Base-by-base conservation (phyloP, 805 yeast species). In the Candida jianshihensis region DNA sequence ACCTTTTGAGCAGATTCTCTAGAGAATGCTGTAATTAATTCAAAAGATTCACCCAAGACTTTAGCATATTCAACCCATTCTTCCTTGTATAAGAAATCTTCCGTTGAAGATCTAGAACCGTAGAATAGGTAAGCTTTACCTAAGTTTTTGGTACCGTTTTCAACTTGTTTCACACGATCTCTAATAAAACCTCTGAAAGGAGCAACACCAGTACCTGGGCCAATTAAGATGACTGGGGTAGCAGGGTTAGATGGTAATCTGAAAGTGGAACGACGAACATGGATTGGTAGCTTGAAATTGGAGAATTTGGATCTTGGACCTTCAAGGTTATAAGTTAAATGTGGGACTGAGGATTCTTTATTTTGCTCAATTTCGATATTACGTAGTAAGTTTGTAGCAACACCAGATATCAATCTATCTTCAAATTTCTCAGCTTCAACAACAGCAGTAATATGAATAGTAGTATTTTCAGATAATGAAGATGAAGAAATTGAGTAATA, bases 201-300 rank as follows among this genome's bases (percentile, higher is more conserved):
- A 9, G 98, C 97, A 34, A 90, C 90, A 60, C 98, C 98, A 4
- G 98, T 92, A 46, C 98, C 98, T 31, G 98, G 97, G 20, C 98
- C 98, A 53, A 90, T 73, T 82, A 89, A 75, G 51, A 90, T 87
- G 17, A 90, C 71, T 14, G 97, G 97, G 22, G 80, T 76, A 4
- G 73, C 61, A 22, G 94, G 81, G 55, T 86, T 85, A 7, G 88
- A 70, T 16, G 98, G 98, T 45, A 92, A 70, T 68, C 88, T 89
- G 70, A 90, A 92, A 39, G 90, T 83, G 6, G 97, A 89, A 62
- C 92, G 87, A 63, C 97, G 85, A 32, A 92, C 82, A 57, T 89
- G 96, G 29, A 92, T 81, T 5, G 97, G 97, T 36, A 88, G 68
- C 53, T 81, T 83, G 56, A 44, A 73, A 33, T 59, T 41, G 4